Percentiles rank a stretch among this genome's conserved stretches.
phyloP scores from a whole-genome alignment of 2,329 filamentous ascomycete species.

The Ceratocystis smalleyi region DNA sequence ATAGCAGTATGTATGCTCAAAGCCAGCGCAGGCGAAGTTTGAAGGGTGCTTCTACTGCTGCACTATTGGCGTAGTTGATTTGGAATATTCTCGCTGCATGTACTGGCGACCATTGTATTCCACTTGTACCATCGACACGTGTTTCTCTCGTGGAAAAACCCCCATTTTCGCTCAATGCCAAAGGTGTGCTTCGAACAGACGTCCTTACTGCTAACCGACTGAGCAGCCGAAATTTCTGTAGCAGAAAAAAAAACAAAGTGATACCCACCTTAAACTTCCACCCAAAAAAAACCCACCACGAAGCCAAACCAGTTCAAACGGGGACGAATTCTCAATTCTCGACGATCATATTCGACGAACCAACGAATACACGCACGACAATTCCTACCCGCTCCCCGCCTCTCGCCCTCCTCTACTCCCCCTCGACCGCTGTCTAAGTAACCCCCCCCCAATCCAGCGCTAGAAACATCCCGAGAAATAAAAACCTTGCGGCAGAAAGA shows the following conservation, averaged over 20 bases:
- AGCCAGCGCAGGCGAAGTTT: neutral
- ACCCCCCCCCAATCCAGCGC: neutral
- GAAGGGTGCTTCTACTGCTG: too few relatives aligned
- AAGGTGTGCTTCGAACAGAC: neutral
- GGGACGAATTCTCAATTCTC: neutral
- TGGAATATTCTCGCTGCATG: too few relatives aligned
- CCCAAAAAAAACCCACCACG: conserved; percentile 6
- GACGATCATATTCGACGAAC: neutral
- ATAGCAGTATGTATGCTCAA: neutral
- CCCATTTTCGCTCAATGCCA: neutral
- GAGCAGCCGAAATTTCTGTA: neutral
- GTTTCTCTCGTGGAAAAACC: neutral
- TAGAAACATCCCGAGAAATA: neutral
- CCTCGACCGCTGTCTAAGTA: neutral
- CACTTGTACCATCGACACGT: too few relatives aligned
- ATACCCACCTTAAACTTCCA: neutral
- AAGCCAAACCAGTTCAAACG: neutral
- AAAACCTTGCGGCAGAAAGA: conserved; percentile 12
- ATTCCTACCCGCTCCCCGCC: neutral
- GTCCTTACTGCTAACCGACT: neutral
- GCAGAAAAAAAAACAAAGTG: neutral
- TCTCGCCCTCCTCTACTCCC: neutral
- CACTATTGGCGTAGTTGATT: too few relatives aligned
- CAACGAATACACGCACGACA: neutral
- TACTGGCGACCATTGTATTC: neutral